Base-by-base conservation (phyloP, 2,329 filamentous ascomycete genomes). In the Aspergillus amoenus region DNA sequence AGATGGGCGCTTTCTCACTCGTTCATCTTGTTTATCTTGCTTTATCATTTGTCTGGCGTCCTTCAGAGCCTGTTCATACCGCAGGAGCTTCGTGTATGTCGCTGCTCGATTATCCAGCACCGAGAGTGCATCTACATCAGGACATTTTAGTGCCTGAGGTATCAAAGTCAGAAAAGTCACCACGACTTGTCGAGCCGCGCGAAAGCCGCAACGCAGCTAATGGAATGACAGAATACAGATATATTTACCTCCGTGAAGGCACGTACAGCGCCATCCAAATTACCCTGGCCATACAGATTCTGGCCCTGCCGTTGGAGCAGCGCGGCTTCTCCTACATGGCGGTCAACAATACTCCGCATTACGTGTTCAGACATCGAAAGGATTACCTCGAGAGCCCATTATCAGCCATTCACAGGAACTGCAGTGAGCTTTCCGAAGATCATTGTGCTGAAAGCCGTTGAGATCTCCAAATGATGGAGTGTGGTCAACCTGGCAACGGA, bases 31-130 rank as follows among this genome's bases (percentile, higher is more conserved):
- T 54, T 77, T 78, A 46, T 80, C 70, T 15, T 75, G 61, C 55
- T 79, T 78, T 55, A 87, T 84, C 74, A 85, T 84, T 18, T 75
- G 73, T 60, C 80, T 80, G n/a, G 81, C 81, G 75, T 87, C 83
- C 55, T 78, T 75, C 9, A 86, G 73, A 0, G 84, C 84, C 12
- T 74, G 70, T 22, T 79, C 74, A 58, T 79, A 74, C 57, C 83
- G 70, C 15, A 73, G 73, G 9, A 85, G 70, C 65, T 83, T 84
- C 48, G 80, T 79, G 57, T 82, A 78, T 37, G 80, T 79, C 12
- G 83, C 83, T 39, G 82, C 79, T 48, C 84, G 80, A 58, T 81
- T 79, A 66, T 86, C 83, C 46, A 83, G 73, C 30, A 85, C 71
- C 56, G 71, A 56, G 60, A 79, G 34, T 27, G 64, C 56, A 52